Percentiles rank a stretch among this genome's conserved stretches.
Conservation (phyloP, 768 basidiomycete genomes). For the Rhodotorula toruloides region DNA sequence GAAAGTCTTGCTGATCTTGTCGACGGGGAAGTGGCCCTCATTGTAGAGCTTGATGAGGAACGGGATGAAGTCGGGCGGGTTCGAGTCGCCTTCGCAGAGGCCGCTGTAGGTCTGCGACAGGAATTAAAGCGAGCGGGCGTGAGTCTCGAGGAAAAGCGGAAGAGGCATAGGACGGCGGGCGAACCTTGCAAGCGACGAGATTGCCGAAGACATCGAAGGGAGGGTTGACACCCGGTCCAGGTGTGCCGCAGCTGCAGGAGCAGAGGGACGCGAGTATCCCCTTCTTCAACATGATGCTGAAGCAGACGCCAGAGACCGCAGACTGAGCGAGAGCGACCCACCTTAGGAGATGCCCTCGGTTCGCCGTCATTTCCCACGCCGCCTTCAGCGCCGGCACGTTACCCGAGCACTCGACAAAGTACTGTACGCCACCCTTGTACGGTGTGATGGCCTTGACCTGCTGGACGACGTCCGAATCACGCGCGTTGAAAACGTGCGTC, state of each 20-base stretch:
- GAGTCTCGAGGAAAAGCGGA: not conserved
- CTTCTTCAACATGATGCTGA: not conserved
- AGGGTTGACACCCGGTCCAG: conserved; percentile 7
- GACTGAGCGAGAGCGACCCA: not conserved
- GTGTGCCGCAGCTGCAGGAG: conserved; percentile 7
- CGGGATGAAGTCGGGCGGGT: conserved; percentile 40
- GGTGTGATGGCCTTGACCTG: conserved; percentile 26
- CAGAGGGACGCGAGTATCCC: too few species aligned
- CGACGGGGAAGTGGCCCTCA: conserved; percentile 43
- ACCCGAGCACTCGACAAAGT: conserved; percentile 38
- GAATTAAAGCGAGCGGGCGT: not conserved
- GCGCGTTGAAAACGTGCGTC: conserved; percentile 36
- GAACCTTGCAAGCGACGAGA: conserved; percentile 6
- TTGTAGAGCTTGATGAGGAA: conserved; percentile 38
- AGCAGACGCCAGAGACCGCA: not conserved
- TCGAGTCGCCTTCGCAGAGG: conserved; percentile 34
- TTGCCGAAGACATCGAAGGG: conserved; percentile 27
- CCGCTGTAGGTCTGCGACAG: conserved; percentile 21
- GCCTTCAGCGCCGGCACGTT: conserved; percentile 23
- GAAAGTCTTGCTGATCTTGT: conserved; percentile 41
- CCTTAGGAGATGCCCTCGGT: conserved; percentile 13
- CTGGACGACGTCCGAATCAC: conserved; percentile 23
- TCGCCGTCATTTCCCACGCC: conserved; percentile 23
- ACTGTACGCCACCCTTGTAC: conserved; percentile 27
- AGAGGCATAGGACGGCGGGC: not conserved